Evolutionary conservation across 441 rosid species (phyloP).

Genomic region (Syzygium malaccense): DNA sequence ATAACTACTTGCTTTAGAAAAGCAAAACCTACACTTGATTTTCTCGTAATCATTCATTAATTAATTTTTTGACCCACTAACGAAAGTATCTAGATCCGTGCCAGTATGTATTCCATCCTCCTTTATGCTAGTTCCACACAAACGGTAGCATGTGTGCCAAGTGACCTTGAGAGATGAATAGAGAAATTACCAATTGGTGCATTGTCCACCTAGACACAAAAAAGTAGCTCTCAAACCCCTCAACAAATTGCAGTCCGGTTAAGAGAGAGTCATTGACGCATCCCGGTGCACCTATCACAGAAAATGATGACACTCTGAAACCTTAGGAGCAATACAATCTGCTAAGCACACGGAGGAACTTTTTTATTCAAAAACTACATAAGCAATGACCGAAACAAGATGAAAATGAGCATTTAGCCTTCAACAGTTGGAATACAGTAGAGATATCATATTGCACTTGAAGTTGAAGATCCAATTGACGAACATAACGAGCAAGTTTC

Average conservation of each 20-base stretch:
- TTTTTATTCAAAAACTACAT: neutral
- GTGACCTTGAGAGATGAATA: neutral
- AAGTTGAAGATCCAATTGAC: neutral
- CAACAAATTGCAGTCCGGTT: constrained; percentile 89
- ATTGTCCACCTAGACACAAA: constrained; percentile 88
- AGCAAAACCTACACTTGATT: neutral
- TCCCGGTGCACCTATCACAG: constrained; percentile 76
- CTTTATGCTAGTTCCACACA: neutral
- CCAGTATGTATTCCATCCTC: neutral
- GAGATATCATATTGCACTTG: neutral
- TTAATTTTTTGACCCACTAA: neutral
- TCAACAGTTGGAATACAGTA: neutral
- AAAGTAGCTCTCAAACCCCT: constrained; percentile 80
- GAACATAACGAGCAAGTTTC: neutral
- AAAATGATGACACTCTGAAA: neutral
- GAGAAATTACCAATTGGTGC: constrained; percentile 75
- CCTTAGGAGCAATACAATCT: neutral
- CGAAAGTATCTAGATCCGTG: neutral
- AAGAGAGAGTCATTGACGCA: constrained; percentile 79
- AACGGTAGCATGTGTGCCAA: neutral
- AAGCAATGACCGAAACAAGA: neutral
- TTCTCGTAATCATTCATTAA: neutral
- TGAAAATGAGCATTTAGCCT: neutral
- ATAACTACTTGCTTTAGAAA: neutral
- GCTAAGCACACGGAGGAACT: neutral